Evolutionary conservation across 305 asterid genomes (phyloP).

Genomic region (Fraxinus ornus): DNA sequence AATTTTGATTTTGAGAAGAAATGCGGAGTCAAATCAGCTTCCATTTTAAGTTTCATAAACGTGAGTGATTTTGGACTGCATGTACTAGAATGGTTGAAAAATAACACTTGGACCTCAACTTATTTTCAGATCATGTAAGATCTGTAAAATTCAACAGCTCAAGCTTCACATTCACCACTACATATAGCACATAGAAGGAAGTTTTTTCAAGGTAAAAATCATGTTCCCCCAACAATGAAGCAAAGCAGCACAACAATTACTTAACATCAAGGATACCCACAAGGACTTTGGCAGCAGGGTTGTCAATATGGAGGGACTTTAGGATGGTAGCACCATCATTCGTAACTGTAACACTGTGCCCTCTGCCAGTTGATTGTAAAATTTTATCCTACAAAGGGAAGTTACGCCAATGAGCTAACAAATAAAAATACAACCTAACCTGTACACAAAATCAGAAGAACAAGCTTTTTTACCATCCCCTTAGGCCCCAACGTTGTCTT

Average conservation of each 20-base stretch:
- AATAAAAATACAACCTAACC: background rate
- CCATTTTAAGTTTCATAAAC: background rate
- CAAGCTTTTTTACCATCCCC: slow-evolving; percentile 65
- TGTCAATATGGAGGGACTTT: slow-evolving; percentile 92
- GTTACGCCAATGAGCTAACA: background rate
- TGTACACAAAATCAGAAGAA: slow-evolving; percentile 16
- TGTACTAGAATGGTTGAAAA: background rate
- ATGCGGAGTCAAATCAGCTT: background rate
- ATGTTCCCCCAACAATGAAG: background rate
- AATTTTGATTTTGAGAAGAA: background rate
- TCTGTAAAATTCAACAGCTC: background rate
- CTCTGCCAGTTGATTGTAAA: slow-evolving; percentile 95
- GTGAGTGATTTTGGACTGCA: background rate
- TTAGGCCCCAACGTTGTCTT: slow-evolving; percentile 97
- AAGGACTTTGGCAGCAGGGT: slow-evolving; percentile 97
- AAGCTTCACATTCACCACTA: background rate
- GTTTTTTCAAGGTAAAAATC: slow-evolving; percentile 4
- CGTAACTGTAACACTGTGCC: slow-evolving; percentile 83
- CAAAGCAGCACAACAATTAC: background rate
- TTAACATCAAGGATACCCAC: slow-evolving; percentile 65
- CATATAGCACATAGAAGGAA: background rate
- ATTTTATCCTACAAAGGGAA: slow-evolving; percentile 71
- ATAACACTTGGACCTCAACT: background rate
- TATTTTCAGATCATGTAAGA: background rate
- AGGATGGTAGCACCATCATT: slow-evolving; percentile 98